A percentile compares a stretch with the other conserved stretches of the same genome.
phyloP scores from a whole-genome alignment of 202 grass and related monocot genomes.

The Carex sylvatica region DNA sequence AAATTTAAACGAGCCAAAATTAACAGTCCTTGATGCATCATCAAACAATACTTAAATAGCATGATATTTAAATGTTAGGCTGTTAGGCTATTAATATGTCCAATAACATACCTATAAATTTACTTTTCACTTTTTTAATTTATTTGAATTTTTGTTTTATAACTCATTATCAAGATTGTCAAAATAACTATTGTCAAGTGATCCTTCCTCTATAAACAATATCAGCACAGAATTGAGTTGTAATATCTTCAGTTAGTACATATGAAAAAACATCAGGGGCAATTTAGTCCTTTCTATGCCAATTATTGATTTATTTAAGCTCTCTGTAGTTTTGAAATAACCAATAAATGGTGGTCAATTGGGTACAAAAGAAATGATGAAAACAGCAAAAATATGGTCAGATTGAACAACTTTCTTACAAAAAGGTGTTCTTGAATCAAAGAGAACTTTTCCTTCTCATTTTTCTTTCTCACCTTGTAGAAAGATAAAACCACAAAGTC shows the following conservation, averaged over 20 bases:
- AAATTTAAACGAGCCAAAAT: no score
- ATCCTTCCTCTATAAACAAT: background rate
- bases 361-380: background rate
- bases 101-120: no score
- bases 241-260: background rate
- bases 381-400: background rate
- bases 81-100: no score
- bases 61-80: no score
- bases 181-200: no score
- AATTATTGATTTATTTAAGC: background rate
- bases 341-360: background rate
- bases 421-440: background rate
- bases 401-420: background rate
- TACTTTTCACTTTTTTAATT: no score
- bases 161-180: no score
- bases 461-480: slow-evolving; percentile 65
- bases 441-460: background rate
- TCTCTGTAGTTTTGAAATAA: background rate
- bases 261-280: background rate
- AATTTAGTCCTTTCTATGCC: background rate
- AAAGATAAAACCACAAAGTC: slow-evolving; percentile 97
- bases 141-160: no score
- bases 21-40: no score
- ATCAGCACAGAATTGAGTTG: background rate
- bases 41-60: no score